Conservation (phyloP, 2,329 filamentous ascomycete genomes). For the Lojkania enalia region DNA sequence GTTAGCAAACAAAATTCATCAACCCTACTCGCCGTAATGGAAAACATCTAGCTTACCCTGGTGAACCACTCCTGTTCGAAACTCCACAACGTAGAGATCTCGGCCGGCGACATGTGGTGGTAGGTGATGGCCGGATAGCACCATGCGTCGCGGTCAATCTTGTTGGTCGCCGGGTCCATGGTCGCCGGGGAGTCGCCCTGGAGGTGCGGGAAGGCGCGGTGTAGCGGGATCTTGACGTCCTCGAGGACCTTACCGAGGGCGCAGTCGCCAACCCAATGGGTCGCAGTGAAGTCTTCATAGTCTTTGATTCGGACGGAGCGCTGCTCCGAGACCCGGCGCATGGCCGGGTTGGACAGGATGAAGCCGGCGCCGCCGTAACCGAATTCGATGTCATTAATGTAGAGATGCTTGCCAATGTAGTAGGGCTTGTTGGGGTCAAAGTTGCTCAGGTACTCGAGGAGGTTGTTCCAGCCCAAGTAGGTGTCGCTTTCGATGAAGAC, state of each 20-base stretch:
- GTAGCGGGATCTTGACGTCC: constrained; percentile 40
- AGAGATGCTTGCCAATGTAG: constrained; percentile 50
- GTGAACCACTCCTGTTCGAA: constrained; percentile 47
- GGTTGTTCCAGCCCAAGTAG: constrained; percentile 42
- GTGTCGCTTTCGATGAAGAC: constrained; percentile 46
- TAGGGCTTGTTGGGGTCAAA: constrained; percentile 45
- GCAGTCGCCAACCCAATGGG: constrained; percentile 46
- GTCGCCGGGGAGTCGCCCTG: constrained; percentile 51
- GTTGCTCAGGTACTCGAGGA: constrained; percentile 45
- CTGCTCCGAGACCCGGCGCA: constrained; percentile 40
- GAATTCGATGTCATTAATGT: constrained; percentile 50
- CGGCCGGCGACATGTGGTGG: constrained; percentile 43
- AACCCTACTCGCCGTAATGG: too few relatives aligned
- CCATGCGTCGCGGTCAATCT: constrained; percentile 46
- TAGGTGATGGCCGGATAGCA: constrained; percentile 49
- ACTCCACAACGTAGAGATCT: constrained; percentile 44
- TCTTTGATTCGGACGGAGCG: constrained; percentile 33
- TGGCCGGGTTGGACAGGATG: constrained; percentile 47
- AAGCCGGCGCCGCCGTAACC: constrained; percentile 53
- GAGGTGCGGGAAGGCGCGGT: constrained; percentile 49
- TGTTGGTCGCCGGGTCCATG: constrained; percentile 42
- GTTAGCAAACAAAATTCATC: constrained; percentile 19
- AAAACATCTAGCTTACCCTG: constrained; percentile 22
- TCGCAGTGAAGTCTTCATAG: constrained; percentile 43
- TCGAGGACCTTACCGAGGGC: constrained; percentile 43